Conservation (phyloP, 1,139 yeast genomes). For the Meyerozyma smithsonii region DNA sequence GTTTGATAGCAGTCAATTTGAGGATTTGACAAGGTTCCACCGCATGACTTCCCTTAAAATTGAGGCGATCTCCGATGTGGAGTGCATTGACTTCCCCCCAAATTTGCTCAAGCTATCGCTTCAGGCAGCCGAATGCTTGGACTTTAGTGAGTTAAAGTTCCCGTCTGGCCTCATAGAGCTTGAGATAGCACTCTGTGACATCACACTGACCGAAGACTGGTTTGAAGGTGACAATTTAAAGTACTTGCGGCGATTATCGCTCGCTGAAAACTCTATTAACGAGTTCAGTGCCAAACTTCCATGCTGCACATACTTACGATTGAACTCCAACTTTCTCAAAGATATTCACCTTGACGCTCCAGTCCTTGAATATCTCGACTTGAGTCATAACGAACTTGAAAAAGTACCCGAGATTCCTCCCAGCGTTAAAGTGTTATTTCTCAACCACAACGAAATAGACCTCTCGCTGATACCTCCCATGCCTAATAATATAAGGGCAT, state of each 20-base stretch:
- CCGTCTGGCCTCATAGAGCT: not conserved
- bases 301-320: not conserved
- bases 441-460: not conserved
- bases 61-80: not conserved
- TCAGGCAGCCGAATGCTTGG: not conserved
- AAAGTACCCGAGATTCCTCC: not conserved
- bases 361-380: not conserved
- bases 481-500: not conserved
- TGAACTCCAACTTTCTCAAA: not conserved
- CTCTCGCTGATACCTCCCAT: not conserved
- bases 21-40: not conserved
- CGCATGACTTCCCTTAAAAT: not conserved
- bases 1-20: not conserved
- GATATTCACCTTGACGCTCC: not conserved
- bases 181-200: not conserved
- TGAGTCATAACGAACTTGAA: not conserved
- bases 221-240: not conserved
- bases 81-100: not conserved
- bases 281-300: not conserved
- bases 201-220: not conserved
- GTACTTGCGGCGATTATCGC: not conserved
- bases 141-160: not conserved
- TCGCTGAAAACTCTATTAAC: not conserved
- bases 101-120: not conserved
- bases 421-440: not conserved